Base-by-base conservation (phyloP, 345 rosid genomes). In the Pistacia integerrima region DNA sequence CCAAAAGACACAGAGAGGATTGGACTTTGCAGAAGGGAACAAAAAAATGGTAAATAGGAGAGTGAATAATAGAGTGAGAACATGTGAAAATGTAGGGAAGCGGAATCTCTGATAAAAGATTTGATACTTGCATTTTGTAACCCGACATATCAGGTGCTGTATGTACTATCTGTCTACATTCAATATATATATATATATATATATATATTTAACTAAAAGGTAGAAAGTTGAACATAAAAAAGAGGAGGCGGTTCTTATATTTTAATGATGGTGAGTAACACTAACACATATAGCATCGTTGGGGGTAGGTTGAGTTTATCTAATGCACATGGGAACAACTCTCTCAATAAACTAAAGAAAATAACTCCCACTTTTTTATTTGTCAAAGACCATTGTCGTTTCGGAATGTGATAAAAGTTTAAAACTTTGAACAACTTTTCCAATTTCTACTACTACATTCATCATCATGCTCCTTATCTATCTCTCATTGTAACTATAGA, bases 51-150 rank as follows among this genome's bases (percentile, higher is more conserved):
- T 25, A 25, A 25, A 25, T 25, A 25, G 25, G 25, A 25, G 25
- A 25, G 25, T 25, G 25, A 25, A 44, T 72, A 60, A 73, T 14
- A 2, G 61, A 49, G 62, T 41, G 8, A 41, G 46, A 41, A 5
- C 69, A 64, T 74, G 76, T 74, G 69, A 74, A 41, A 41, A 17
- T 33, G 7, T 8, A 61, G 35, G 62, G 61, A 51, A 33, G 20
- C 30, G 35, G 69, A 74, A 28, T 63, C 69, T 74, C 9, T 48
- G 10, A 44, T 61, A 14, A 65, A 28, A 44, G 12, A 12, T 9
- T 46, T 48, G 17, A 11, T 22, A 10, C 18, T 48, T 22, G 11
- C 48, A 28, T 11, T 0, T 35, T 9, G 38, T 8, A 1, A 51
- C 16, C 20, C 12, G 11, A 67, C 71, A 67, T 22, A 46, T 20